phyloP scores from a whole-genome alignment of 345 rosid species.

The Physaria fendleri region DNA sequence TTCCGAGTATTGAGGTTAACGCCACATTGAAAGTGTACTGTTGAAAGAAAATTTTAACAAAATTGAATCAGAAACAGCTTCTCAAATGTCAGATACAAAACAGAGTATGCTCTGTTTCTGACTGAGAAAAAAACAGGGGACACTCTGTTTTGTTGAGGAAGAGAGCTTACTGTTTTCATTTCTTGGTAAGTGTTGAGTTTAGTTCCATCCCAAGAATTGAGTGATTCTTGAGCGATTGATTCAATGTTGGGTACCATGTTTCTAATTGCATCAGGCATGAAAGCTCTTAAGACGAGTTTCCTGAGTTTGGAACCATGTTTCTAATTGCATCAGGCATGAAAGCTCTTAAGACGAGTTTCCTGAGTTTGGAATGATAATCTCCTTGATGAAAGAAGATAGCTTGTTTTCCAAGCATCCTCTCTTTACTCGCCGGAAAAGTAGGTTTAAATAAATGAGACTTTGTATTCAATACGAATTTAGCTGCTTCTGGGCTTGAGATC shows the following conservation, averaged over 20 bases:
- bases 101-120: constrained; percentile 10
- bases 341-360: constrained; percentile 62
- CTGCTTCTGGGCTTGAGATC: constrained; percentile 90
- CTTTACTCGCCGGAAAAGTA: constrained; percentile 90
- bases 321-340: constrained; percentile 52
- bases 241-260: constrained; percentile 55
- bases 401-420: constrained; percentile 68
- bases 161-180: constrained; percentile 59
- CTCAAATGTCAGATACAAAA: background rate
- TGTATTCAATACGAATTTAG: constrained; percentile 61
- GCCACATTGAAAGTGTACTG: constrained; percentile 94
- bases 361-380: constrained; percentile 56
- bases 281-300: constrained; percentile 56
- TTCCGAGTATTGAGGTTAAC: constrained; percentile 60
- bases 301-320: constrained; percentile 50
- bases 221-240: constrained; percentile 38
- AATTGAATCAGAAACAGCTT: background rate
- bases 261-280: constrained; percentile 50
- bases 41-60: background rate
- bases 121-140: background rate
- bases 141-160: background rate
- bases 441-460: constrained; percentile 81
- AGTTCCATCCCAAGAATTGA: constrained; percentile 32
- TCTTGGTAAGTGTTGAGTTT: constrained; percentile 62
- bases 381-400: constrained; percentile 91